These are phyloP conservation scores for Botryotinia calthae DNA, from an alignment of 2,329 filamentous ascomycete species.

Conservation along the genomic window DNA sequence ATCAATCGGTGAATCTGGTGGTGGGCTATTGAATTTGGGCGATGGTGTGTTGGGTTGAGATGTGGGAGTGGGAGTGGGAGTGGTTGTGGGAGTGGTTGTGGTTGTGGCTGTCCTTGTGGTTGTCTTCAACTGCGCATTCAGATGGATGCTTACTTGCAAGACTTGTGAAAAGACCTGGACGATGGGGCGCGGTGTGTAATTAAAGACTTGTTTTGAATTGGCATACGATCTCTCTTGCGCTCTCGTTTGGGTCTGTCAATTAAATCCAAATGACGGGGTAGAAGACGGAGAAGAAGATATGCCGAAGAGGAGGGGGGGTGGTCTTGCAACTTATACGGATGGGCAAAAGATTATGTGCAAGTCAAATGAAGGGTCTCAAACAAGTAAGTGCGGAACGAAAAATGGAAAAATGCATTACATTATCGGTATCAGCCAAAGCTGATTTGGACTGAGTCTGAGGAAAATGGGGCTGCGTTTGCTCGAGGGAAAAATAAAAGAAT, in stretches of 20 bases:
- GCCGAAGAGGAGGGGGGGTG: slow-evolving; percentile 27
- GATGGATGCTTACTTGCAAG: not conserved
- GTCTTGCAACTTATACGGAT: slow-evolving; percentile 28
- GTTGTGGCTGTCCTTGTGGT: not conserved
- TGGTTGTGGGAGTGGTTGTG: too few species aligned
- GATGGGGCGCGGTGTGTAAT: not conserved
- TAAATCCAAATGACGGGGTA: slow-evolving; percentile 25
- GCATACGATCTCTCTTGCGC: not conserved
- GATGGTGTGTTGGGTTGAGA: not conserved
- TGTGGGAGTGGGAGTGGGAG: too few species aligned
- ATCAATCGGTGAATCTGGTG: not conserved
- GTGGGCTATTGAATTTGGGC: not conserved
- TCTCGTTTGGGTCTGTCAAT: not conserved
- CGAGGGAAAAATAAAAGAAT: not conserved
- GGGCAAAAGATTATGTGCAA: not conserved
- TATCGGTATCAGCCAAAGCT: not conserved
- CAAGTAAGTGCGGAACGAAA: not conserved
- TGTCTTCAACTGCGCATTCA: not conserved
- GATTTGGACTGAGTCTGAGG: not conserved
- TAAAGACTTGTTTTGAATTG: not conserved
- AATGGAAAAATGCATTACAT: not conserved
- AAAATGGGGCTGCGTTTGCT: not conserved
- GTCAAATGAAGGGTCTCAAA: not conserved
- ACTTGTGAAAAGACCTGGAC: not conserved
- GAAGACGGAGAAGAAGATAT: slow-evolving; percentile 30